A percentile compares a stretch with the other conserved stretches of the same genome.
phyloP scores from a whole-genome alignment of 495 filamentous ascomycete species.

The Hypoxylon perforatum region DNA sequence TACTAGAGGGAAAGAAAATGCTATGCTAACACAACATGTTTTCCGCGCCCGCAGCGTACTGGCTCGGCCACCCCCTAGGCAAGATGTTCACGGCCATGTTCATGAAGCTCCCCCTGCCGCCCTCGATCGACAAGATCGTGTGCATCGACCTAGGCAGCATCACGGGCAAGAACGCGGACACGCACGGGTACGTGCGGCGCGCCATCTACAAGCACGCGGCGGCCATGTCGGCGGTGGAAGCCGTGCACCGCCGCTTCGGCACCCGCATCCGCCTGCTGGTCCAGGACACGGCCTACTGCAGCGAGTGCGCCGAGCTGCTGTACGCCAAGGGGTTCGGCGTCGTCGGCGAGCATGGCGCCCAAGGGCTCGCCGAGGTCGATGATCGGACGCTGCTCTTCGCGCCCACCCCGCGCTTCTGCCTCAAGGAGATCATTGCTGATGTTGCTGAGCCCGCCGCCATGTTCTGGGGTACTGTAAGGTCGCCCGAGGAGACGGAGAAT shows the following conservation, averaged over 20 bases:
- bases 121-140: constrained; percentile 31
- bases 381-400: constrained; percentile 32
- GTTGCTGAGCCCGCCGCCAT: constrained; percentile 28
- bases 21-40: no score
- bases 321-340: constrained; percentile 21
- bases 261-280: constrained; percentile 11
- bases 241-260: constrained; percentile 21
- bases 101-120: constrained; percentile 26
- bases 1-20: no score
- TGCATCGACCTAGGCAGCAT: constrained; percentile 37
- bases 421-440: constrained; percentile 37
- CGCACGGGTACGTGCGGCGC: not conserved
- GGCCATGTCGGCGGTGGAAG: constrained; percentile 8
- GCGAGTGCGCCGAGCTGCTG: constrained; percentile 16
- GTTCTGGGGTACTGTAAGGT: constrained; percentile 27
- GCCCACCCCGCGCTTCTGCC: constrained; percentile 18
- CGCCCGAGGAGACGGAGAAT: constrained; percentile 15
- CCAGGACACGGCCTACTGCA: constrained; percentile 25
- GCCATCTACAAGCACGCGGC: constrained; percentile 24
- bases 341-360: constrained; percentile 27
- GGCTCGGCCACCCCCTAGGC: constrained; percentile 11
- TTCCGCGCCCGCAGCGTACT: no score
- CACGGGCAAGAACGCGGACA: not conserved
- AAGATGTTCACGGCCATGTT: constrained; percentile 24
- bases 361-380: constrained; percentile 26